Evolutionary conservation across 2,329 filamentous ascomycete species (phyloP), one percentile per base, ranked within the genome.

Genomic region (Botryotinia calthae): DNA sequence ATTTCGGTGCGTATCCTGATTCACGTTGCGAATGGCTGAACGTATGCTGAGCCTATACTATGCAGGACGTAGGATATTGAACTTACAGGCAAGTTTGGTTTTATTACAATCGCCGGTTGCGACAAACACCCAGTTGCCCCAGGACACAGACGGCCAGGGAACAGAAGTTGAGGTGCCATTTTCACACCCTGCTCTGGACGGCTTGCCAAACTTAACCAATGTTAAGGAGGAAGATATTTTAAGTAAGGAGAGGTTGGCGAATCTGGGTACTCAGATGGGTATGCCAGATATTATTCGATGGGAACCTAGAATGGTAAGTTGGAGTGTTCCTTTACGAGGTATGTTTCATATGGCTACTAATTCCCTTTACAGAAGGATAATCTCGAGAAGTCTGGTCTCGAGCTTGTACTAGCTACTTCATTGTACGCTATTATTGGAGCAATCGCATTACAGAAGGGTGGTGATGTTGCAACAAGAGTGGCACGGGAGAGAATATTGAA

Each of bases 341-440:
- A 69, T 64, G 18, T 14, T 48, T 56, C 22, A 40, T 44, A 61
- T 77, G 80, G 70, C 82, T 61, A 37, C 70, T 72, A 31, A 72
- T 48, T n/a, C 74, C 44, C 54, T 63, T 8, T 61, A 25, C 75
- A 90, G 87, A 87, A 90, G 34, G 85, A 90, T 74, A 90, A 94
- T 78, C 86, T 97, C 71, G 82, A 87, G 69, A 84, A 85, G 28
- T 97, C 94, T 0, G 96, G 96, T 76, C 82, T 92, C 42, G 88
- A 93, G 40, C 85, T 90, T 6, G 90, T 98, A 37, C 84, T 97
- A 72, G 88, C 91, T 66, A 90, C 94, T 75, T 89, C 93, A 5
- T 79, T 99, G 72, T 93, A 94, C 81, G 93, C 95, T 63, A 91
- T 99, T 72, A 84, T 98, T 62, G 96, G 96, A 34, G 96, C 96